phyloP scores from a whole-genome alignment of 2,329 filamentous ascomycete genomes.

The Grosmannia penicillata region DNA sequence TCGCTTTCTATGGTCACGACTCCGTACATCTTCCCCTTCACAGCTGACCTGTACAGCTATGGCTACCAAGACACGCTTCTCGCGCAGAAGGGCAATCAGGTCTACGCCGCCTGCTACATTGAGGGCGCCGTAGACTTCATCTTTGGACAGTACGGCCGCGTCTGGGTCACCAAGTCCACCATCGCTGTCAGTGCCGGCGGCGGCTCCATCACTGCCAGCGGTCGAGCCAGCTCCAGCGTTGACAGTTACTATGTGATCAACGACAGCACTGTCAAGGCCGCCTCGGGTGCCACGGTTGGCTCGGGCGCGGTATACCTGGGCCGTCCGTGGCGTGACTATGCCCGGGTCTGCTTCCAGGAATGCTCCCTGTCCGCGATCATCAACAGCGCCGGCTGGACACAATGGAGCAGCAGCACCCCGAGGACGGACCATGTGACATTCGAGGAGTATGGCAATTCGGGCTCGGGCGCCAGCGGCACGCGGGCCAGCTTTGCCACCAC shows the following conservation, averaged over 20 bases:
- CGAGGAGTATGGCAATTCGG: conserved; percentile 42
- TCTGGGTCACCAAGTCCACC: conserved; percentile 12
- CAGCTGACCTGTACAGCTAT: too few relatives aligned
- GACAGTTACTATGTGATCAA: conserved; percentile 31
- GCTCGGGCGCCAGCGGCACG: conserved; percentile 35
- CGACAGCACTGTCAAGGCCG: conserved; percentile 20
- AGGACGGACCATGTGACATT: conserved; percentile 18
- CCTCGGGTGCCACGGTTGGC: conserved; percentile 18
- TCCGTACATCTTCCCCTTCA: too few relatives aligned
- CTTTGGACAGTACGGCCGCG: conserved; percentile 22
- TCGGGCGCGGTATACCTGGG: conserved; percentile 41
- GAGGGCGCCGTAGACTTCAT: conserved; percentile 14
- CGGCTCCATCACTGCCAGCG: conserved; percentile 13
- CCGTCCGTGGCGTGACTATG: conserved; percentile 30
- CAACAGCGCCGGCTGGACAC: conserved; percentile 41
- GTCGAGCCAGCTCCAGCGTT: conserved; percentile 18
- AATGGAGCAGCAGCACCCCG: conserved; percentile 19
- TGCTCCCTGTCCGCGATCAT: conserved; percentile 38
- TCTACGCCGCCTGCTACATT: conserved; percentile 29
- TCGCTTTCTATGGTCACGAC: too few relatives aligned
- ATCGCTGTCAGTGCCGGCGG: conserved; percentile 19
- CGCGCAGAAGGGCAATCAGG: conserved; percentile 28
- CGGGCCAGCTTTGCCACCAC: conserved; percentile 29
- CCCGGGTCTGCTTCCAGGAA: conserved; percentile 31
- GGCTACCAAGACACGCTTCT: conserved; percentile 37